phyloP scores from a whole-genome alignment of 257 asterid genomes.

The Nicotiana knightiana region DNA sequence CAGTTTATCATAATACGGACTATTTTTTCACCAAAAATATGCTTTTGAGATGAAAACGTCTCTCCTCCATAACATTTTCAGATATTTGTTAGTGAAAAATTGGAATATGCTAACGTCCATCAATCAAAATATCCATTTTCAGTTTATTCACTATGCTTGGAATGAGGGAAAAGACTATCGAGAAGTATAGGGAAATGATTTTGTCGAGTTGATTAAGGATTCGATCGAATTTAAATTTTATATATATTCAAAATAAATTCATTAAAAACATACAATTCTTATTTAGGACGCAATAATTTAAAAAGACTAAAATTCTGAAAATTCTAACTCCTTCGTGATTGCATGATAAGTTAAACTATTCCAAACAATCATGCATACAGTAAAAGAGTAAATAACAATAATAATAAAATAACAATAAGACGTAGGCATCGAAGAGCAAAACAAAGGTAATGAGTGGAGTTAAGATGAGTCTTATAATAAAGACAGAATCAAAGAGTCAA shows the following conservation, averaged over 20 bases:
- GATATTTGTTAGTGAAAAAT: background rate
- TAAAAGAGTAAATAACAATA: background rate
- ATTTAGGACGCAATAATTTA: too few relatives aligned
- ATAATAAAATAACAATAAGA: conserved; percentile 1
- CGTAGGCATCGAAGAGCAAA: conserved; percentile 16
- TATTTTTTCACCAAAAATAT: too few relatives aligned
- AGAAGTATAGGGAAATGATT: too few relatives aligned
- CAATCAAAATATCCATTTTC: background rate
- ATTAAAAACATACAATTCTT: too few relatives aligned
- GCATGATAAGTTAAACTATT: background rate
- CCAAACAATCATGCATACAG: background rate
- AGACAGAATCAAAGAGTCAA: conserved; percentile 33
- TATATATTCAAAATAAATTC: too few relatives aligned
- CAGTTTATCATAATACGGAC: too few relatives aligned
- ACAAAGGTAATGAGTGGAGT: conserved; percentile 15
- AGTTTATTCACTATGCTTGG: background rate
- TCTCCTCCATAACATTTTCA: too few relatives aligned
- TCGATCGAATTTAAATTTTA: too few relatives aligned
- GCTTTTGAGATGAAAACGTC: too few relatives aligned
- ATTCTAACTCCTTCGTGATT: rapidly evolving
- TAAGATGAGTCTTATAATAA: conserved; percentile 11
- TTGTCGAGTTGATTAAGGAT: too few relatives aligned
- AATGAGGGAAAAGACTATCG: too few relatives aligned
- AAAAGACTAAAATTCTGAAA: too few relatives aligned
- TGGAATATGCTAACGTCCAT: background rate